A percentile compares a stretch with the other conserved stretches of the same genome.
Evolutionary conservation across 2,329 filamentous ascomycete genomes (phyloP).

Genomic region (Bipolaris zeicola): DNA sequence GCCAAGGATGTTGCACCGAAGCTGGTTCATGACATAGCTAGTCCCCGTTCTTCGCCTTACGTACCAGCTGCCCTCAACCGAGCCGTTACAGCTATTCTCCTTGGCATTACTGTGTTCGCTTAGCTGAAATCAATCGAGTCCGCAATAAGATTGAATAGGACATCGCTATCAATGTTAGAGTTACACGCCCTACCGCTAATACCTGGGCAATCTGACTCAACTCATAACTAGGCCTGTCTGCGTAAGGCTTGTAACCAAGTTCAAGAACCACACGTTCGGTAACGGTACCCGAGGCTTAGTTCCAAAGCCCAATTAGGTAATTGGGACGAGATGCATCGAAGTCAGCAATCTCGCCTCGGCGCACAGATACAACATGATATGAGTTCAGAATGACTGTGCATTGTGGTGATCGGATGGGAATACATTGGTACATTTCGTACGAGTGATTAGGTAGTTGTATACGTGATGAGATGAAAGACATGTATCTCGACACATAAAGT

Average conservation of each 20-base stretch:
- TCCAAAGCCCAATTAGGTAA: constrained; percentile 10
- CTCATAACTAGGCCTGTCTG: constrained; percentile 29
- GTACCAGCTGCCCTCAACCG: constrained; percentile 11
- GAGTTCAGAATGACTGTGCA: constrained; percentile 8
- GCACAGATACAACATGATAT: constrained; percentile 9
- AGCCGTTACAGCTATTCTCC: constrained; percentile 16
- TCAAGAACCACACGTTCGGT: constrained; percentile 24
- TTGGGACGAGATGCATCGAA: constrained; percentile 3
- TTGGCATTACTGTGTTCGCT: constrained; percentile 36
- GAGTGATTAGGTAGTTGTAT: no score
- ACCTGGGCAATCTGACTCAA: constrained; percentile 35
- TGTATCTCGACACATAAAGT: no score
- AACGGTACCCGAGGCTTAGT: constrained; percentile 23
- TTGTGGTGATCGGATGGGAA: not conserved
- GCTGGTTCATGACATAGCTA: no score
- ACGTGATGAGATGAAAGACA: no score
- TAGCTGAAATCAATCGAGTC: constrained; percentile 37
- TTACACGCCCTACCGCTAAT: constrained; percentile 30
- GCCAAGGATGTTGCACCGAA: no score
- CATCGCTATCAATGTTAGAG: constrained; percentile 32
- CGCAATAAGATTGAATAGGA: constrained; percentile 39
- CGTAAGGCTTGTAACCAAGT: constrained; percentile 31
- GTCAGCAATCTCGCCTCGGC: constrained; percentile 3
- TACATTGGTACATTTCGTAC: no score
- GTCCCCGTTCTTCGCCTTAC: constrained; percentile 6